These are phyloP conservation scores for Yamadazyma aaseri DNA, from an alignment of 1,139 yeast species.

Conservation along the genomic window DNA sequence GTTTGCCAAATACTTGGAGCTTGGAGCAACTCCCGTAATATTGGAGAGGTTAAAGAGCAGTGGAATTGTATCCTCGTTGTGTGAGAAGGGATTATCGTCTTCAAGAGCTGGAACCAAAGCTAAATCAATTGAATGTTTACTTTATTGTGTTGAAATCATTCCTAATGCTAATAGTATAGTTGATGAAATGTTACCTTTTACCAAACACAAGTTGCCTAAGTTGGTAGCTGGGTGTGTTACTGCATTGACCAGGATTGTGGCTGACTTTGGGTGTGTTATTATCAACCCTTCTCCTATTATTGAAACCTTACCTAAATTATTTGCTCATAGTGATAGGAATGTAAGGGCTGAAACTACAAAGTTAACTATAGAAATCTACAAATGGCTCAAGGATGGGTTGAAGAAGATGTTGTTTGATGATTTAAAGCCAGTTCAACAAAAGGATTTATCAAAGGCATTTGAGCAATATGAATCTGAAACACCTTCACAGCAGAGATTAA, in stretches of 20 bases:
- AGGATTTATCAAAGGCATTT: constrained; percentile 76
- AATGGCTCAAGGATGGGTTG: constrained; percentile 73
- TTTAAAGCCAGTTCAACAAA: constrained; percentile 89
- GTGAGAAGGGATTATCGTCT: constrained; percentile 81
- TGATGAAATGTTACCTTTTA: constrained; percentile 63
- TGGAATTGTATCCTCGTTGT: constrained; percentile 55
- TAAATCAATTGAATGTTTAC: constrained; percentile 59
- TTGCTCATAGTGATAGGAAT: constrained; percentile 82
- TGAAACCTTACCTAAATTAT: constrained; percentile 62
- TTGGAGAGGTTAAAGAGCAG: constrained; percentile 34
- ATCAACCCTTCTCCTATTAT: constrained; percentile 62
- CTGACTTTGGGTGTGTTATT: constrained; percentile 68
- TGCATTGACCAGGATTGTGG: constrained; percentile 56
- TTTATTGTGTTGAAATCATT: constrained; percentile 59
- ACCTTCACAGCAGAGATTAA: constrained; percentile 56
- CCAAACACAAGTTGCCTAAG: constrained; percentile 71
- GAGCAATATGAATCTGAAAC: constrained; percentile 44
- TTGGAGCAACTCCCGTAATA: constrained; percentile 48
- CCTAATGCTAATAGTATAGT: constrained; percentile 66
- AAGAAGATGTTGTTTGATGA: constrained; percentile 62
- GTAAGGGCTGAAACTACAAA: constrained; percentile 80
- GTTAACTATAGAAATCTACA: constrained; percentile 67
- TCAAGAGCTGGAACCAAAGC: constrained; percentile 74
- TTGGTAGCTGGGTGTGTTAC: constrained; percentile 67
- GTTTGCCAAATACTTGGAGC: constrained; percentile 55